Base-by-base conservation (phyloP, 2,329 filamentous ascomycete species). In the Achaetomium macrosporum region DNA sequence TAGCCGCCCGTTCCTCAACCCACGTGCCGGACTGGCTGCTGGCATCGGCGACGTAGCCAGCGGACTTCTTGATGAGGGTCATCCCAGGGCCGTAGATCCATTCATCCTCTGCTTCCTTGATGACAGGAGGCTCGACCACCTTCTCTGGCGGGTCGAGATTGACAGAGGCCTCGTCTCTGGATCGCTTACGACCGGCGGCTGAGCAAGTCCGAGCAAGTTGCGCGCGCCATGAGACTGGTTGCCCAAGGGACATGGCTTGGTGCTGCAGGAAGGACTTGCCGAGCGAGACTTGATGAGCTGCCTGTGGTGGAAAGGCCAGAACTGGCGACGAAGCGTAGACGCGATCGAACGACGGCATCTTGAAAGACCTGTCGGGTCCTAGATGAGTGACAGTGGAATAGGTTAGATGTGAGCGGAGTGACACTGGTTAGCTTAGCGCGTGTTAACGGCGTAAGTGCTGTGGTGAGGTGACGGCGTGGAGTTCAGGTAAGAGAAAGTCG, bases 51-150 rank as follows among this genome's bases (percentile, higher is more conserved):
- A 79, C 71, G 61, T 83, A 85, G 63, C 77, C 75, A 16, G 67
- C 67, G 50, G 74, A 76, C 50, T 82, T 80, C 65, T 87, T 88
- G 69, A 88, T 82, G 64, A 88, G 76, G 3, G 78, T 81, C 85
- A 88, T 90, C 58, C 85, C 86, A 50, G 82, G 81, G 53, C 85
- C 85, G 59, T 85, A 87, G 60, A 83, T 72, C 74, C 84, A 87
- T 62, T 84, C 81, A 48, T 82, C 77, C 66, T 84, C 82, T 16
- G 78, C 71, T 64, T 81, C 79, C 44, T 76, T 73, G 60, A 76
- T 71, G 43, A 71, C 64, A 54, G 71, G 66, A 50, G 70, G 63
- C 42, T 72, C 63, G 41, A 61, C 68, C 58, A 67, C 79, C 77
- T 64, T 83, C 70, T 64, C 68, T 2, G 68, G 68, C 5, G 82